Evolutionary conservation across 2,329 filamentous ascomycete species (phyloP).

Genomic region (Coniella vitis): DNA sequence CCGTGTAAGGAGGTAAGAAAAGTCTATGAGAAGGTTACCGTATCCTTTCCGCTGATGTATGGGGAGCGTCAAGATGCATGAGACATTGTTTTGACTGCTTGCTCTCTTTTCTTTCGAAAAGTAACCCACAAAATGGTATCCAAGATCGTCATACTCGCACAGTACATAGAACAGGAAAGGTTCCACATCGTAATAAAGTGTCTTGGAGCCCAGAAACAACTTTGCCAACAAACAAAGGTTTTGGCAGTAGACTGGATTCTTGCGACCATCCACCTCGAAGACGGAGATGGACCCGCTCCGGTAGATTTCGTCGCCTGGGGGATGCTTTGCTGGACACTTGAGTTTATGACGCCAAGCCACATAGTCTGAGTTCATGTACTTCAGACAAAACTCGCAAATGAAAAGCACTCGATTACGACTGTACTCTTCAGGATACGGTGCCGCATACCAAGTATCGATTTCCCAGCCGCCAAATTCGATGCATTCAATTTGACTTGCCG

Average conservation of each 20-base stretch:
- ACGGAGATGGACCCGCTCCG: slow-evolving; percentile 85
- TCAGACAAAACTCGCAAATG: slow-evolving; percentile 98
- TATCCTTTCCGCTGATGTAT: slow-evolving; percentile 98
- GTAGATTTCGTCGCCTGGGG: slow-evolving; percentile 96
- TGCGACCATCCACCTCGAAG: slow-evolving; percentile 94
- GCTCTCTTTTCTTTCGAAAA: slow-evolving; percentile 98
- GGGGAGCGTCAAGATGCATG: slow-evolving; percentile 89
- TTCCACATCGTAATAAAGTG: slow-evolving; percentile 95
- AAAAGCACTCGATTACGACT: slow-evolving; percentile 94
- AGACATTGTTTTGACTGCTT: slow-evolving; percentile 94
- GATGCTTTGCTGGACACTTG: slow-evolving; percentile 94
- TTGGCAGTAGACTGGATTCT: slow-evolving; percentile 97
- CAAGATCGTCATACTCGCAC: slow-evolving; percentile 84
- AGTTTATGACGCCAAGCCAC: slow-evolving; percentile 96
- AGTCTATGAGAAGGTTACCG: slow-evolving; percentile 93
- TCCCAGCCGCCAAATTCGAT: slow-evolving; percentile 97
- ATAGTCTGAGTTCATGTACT: slow-evolving; percentile 99
- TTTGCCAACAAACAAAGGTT: slow-evolving; percentile 95
- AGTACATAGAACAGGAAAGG: slow-evolving; percentile 97
- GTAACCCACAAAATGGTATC: slow-evolving; percentile 97
- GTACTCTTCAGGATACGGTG: slow-evolving; percentile 97
- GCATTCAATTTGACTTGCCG: slow-evolving; percentile 94
- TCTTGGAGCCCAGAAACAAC: slow-evolving; percentile 96
- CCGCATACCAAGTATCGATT: slow-evolving; percentile 98
- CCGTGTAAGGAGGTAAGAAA: slow-evolving; percentile 91